phyloP scores from a whole-genome alignment of 306 rosid species.

The Crotalaria pallida region DNA sequence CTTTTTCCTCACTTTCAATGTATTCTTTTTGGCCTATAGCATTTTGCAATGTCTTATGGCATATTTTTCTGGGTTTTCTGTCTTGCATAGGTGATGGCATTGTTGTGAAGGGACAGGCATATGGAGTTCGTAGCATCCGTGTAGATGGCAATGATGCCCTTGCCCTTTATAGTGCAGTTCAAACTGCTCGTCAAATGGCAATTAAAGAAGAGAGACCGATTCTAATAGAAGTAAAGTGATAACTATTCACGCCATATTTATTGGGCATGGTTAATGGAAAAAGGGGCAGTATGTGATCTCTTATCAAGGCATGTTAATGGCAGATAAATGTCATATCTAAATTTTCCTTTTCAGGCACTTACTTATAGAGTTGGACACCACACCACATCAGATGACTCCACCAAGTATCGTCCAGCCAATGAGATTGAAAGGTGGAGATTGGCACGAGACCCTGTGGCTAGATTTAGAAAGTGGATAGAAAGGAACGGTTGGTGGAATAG shows the following conservation, averaged over 20 bases:
- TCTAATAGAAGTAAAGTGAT: slow-evolving; percentile 66
- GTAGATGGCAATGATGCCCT: slow-evolving; percentile 93
- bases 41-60: slow-evolving; percentile 13
- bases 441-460: slow-evolving; percentile 65
- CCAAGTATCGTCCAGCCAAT: slow-evolving; percentile 67
- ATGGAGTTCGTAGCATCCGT: slow-evolving; percentile 80
- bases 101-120: slow-evolving; percentile 75
- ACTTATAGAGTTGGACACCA: slow-evolving; percentile 96
- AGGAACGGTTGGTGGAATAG: slow-evolving; percentile 78
- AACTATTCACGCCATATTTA: neutral
- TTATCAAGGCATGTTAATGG: neutral
- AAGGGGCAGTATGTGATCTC: neutral
- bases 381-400: slow-evolving; percentile 94
- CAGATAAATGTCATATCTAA: slow-evolving; percentile 12
- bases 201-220: slow-evolving; percentile 66
- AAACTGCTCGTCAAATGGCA: slow-evolving; percentile 81
- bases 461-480: slow-evolving; percentile 91
- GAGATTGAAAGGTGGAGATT: slow-evolving; percentile 86
- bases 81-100: slow-evolving; percentile 76
- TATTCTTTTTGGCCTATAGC: neutral
- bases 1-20: neutral
- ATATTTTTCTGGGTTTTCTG: slow-evolving; percentile 3
- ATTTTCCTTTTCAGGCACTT: slow-evolving; percentile 51
- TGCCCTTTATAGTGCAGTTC: slow-evolving; percentile 72
- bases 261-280: neutral